Conservation (phyloP, 1,284 basidiomycete species). For the Sanghuangporus weigelae region DNA sequence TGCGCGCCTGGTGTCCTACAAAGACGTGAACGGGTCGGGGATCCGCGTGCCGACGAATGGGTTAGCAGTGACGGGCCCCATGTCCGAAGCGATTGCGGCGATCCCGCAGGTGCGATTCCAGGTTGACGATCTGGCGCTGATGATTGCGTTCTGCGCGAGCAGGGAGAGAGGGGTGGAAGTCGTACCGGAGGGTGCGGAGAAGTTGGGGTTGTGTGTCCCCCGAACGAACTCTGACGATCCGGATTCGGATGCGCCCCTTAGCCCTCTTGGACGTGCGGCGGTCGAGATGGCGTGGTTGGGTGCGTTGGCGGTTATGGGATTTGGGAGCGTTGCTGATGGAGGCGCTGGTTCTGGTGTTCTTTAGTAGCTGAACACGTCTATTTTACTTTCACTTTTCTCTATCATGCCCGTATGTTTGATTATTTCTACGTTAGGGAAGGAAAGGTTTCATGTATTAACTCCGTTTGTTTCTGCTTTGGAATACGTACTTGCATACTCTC, state of each 20-base stretch:
- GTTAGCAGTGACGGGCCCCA: slow-evolving; percentile 55
- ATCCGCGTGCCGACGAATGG: slow-evolving; percentile 69
- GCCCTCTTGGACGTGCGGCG: slow-evolving; percentile 67
- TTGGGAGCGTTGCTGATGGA: slow-evolving; percentile 29
- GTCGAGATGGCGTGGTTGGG: slow-evolving; percentile 82
- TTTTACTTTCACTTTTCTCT: too few relatives aligned
- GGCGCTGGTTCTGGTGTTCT: not conserved
- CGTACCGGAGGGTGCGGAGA: slow-evolving; percentile 59
- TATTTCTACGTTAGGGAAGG: too few relatives aligned
- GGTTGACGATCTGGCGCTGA: slow-evolving; percentile 26
- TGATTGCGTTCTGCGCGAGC: slow-evolving; percentile 59
- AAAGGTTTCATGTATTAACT: too few relatives aligned
- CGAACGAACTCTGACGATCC: slow-evolving; percentile 23
- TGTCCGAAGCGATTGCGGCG: slow-evolving; percentile 50
- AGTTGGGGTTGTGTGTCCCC: slow-evolving; percentile 53
- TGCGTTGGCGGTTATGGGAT: slow-evolving; percentile 69
- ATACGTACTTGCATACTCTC: too few relatives aligned
- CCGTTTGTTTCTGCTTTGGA: too few relatives aligned
- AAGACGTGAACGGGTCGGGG: slow-evolving; percentile 62
- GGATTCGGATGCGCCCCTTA: slow-evolving; percentile 42
- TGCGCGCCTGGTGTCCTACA: slow-evolving; percentile 61
- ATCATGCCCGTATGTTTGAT: too few relatives aligned
- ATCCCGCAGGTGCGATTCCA: slow-evolving; percentile 31
- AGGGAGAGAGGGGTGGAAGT: slow-evolving; percentile 67
- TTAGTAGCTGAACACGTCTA: not conserved